Base-by-base conservation (phyloP, 2,329 filamentous ascomycete genomes). In the Scedosporium aurantiacum region DNA sequence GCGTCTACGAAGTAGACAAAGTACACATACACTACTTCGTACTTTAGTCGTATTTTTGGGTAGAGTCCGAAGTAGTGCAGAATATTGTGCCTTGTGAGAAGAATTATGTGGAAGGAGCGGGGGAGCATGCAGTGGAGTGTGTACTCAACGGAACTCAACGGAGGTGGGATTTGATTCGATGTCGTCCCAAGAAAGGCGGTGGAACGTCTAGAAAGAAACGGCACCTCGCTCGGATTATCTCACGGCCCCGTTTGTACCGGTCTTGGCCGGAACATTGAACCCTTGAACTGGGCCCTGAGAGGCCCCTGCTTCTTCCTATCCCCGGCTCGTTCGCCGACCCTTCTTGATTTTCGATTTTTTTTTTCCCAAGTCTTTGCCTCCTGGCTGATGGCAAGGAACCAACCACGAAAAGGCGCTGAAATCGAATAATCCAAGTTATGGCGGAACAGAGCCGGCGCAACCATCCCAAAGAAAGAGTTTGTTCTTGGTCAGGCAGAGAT, bases 401-500 rank as follows among this genome's bases (percentile, higher is more conserved):
- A n/a, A 50, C n/a, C n/a, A 54, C 27, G 41, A 60, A 52, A 52
- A 50, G 23, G 28, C 25, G 16, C 32, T 25, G 43, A 16, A 52
- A 43, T 32, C 43, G 10, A 60, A 54, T 16, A n/a, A 50, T 50
- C 43, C 8, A 40, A 16, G 27, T 28, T 21, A 55, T 23, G 7
- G 23, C 21, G 21, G 27, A 25, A 37, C 37, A 40, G 37, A 27
- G 8, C 16, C n/a, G 43, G 52, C n/a, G 14, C 37, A 23, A 16
- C 40, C 43, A 21, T 14, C 40, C 58, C 16, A 52, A 14, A 50
- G 32, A 18, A 14, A 28, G n/a, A 43, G 3, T 21, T n/a, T 32
- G 52, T 40, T 27, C 59, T 28, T 27, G 59, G 50, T 61, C 59
- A 61, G 59, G 59, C 59, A 61, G 59, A 61, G 50, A 61, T 61